Base-by-base conservation (phyloP, 768 basidiomycete species). In the Lentinula sp. region DNA sequence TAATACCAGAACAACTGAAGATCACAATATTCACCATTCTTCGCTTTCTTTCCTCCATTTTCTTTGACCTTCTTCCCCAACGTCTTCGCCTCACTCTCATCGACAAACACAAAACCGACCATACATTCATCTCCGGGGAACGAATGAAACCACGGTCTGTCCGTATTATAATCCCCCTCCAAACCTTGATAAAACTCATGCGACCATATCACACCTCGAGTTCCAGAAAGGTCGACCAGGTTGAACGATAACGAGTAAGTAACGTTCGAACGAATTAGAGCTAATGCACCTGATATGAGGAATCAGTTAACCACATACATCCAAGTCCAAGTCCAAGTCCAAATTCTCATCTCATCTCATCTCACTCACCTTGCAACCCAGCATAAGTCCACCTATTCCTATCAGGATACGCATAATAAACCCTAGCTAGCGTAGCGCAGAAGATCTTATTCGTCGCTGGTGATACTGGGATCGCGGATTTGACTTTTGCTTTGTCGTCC, bases 101-200 rank as follows among this genome's bases (percentile, higher is more conserved):
- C 86, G 2, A 90, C 82, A 67, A 97, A 98, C 34, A 95, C 92
- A 61, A 98, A 80, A 2, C 91, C 95, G 65, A 98, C 83, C 86
- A 91, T 91, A 68, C 91, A 93, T 63, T 88, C 82, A 76, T 99
- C 95, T 56, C 92, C 89, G 3, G 87, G 79, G 72, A 97, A 98
- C 1, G 93, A 87, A 75, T 96, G 92, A 68, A 98, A 97, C 82
- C 88, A 95, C 2, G 88, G 81, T 62, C 94, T 79, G 70, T 98
- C 96, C 68, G 89, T 81, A 68, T 83, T 76, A 70, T 93, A 93
- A 15, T 56, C 21, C 21, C 18, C 21, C 60, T 90, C 84, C 64
- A 96, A 83, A 35, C 85, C 86, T 28, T 88, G 79, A 66, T 94
- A 96, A 4, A 98, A 73, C 71, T 96, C 94, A 65, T 97, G 92